Evolutionary conservation across 202 grass and related monocot genomes (phyloP), one percentile per base, ranked within the genome.

Genomic region (Musa balbisiana): DNA sequence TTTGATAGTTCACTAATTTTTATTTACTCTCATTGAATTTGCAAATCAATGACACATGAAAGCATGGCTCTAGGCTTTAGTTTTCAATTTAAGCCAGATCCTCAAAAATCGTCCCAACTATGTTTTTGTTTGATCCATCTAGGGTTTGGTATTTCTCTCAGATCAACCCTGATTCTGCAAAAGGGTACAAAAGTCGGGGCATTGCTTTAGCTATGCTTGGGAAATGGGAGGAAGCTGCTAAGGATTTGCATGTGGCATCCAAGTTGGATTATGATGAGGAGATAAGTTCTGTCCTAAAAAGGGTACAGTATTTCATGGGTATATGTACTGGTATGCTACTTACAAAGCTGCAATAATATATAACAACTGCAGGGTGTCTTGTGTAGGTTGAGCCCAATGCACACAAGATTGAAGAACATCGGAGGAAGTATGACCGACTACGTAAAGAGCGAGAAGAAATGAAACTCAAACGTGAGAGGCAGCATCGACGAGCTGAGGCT

Each of bases 81-180:
- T 51, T 43, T 43, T 43, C 33, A 43, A 43, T 43, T 21, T n/a
- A n/a, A 51, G 21, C 11, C 13, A n/a, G 12, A 10, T 33, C 49
- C 67, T 50, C 17, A 9, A 21, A 51, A 14, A 70, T 51, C 49
- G 6, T 51, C 25, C 49, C 51, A 51, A 17, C 43, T 21, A 43
- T 52, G 16, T 11, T 70, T 51, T 3, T 49, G 21, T 55, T 58
- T 76, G 29, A 52, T 59, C 5, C 5, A 43, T 43, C 33, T 43
- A 3, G 33, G 6, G 16, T 33, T 27, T 64, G 59, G 19, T 52
- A 15, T 64, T 53, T 73, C 75, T 56, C 33, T 6, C 71, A 98
- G 94, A 98, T 98, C 73, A 98, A 98, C 74, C 94, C 91, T 68
- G 88, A 98, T 83, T 98, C 94, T 1, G 94, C 94, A 73, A 98